Evolutionary conservation across 805 yeast genomes (phyloP).

Genomic region (Hanseniaspora mollemarum): DNA sequence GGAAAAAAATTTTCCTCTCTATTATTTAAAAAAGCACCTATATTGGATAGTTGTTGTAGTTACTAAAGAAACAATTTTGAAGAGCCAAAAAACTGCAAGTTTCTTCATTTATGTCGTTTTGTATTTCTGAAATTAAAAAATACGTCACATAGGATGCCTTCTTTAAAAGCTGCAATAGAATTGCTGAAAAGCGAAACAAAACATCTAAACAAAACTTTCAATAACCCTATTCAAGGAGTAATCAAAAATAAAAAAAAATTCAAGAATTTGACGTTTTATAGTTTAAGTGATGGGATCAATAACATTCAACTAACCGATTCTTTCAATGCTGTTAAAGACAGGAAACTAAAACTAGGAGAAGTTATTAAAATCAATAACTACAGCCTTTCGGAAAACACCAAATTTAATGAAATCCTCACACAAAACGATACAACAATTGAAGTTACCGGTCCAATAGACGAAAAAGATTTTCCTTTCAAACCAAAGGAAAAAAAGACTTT

Average conservation of each 20-base stretch:
- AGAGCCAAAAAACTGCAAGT: too few species aligned
- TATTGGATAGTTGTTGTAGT: too few species aligned
- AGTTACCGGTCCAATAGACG: conserved; percentile 35
- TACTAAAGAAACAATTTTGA: too few species aligned
- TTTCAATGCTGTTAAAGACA: conserved; percentile 22
- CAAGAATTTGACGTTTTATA: conserved; percentile 70
- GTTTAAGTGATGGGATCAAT: conserved; percentile 65
- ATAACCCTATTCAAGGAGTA: conserved; percentile 50
- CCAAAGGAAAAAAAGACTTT: conserved; percentile 57
- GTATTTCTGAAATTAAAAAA: too few species aligned
- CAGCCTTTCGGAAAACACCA: conserved; percentile 30
- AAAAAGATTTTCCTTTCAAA: conserved; percentile 64
- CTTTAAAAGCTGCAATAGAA: conserved; percentile 1
- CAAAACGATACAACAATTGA: background rate
- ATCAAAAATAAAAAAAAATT: conserved; percentile 58
- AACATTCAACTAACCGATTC: conserved; percentile 42
- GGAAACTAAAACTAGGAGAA: conserved; percentile 36
- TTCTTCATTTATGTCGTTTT: too few species aligned
- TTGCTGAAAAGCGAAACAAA: background rate
- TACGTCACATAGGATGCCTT: conserved; percentile 3
- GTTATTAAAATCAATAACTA: conserved; percentile 30
- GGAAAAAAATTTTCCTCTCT: too few species aligned
- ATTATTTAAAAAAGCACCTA: too few species aligned
- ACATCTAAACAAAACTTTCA: conserved; percentile 13
- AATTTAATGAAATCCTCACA: conserved; percentile 39